Evolutionary conservation across 1,139 yeast genomes (phyloP), one percentile per base, ranked within the genome.

Genomic region (Debaryomyces subglobosus): DNA sequence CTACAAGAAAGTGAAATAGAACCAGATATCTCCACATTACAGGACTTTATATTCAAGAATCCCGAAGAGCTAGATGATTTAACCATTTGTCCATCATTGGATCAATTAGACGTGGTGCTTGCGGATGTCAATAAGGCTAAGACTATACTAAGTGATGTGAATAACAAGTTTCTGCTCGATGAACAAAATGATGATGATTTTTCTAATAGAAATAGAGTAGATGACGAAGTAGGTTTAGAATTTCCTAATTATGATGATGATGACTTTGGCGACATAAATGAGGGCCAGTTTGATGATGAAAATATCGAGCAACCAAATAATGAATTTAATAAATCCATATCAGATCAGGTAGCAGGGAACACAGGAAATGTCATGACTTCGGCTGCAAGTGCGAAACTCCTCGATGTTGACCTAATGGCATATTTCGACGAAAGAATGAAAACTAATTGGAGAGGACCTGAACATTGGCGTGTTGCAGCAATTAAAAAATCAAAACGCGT

Each of bases 361-460:
- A 15, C 49, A 58, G 40, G 44, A 13, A 39, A 46, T 21, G 46
- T 16, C 46, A 43, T 29, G 51, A 55, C 38, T 49, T 50, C 56
- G 54, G 62, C 53, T 42, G 58, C 62, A 2, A 58, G 58, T 21
- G 54, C 65, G 7, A 72, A 72, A 45, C 73, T 82, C n/a, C 65
- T 82, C 54, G 90, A 85, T 56, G 77, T 78, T 49, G 90, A 86
- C 57, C 72, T 89, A 46, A 84, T 90, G 84, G 84, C 89, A 0
- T 88, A 88, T 62, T 89, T 89, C 64, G 96, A 89, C 61, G 84
- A 82, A 52, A 78, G 81, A 15, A 69, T 89, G 68, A 82, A 77
- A 53, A 77, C 80, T 41, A 85, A 82, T 62, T 90, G 96, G 96
- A 80, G 96, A 39, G 97, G 97, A 7, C 94, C 97, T 5, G 95